Percentiles rank a stretch among this genome's conserved stretches.
Evolutionary conservation across 1,284 basidiomycete genomes (phyloP).

Genomic region (Filobasidium uniguttulatum): DNA sequence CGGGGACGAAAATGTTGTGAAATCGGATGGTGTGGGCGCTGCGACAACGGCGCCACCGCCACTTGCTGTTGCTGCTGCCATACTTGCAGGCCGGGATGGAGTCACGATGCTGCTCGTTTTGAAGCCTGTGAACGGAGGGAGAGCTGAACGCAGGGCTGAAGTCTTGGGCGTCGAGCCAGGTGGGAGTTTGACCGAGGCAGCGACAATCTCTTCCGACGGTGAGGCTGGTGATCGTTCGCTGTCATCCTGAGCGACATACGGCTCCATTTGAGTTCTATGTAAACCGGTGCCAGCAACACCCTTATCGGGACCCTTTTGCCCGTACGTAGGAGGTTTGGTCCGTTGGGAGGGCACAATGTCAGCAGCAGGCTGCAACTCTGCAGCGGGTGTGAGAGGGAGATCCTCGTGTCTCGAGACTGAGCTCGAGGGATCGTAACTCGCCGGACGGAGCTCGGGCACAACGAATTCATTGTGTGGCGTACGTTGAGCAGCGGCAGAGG

Average conservation of each 20-base stretch:
- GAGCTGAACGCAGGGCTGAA: constrained; percentile 1
- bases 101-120: constrained; percentile 1
- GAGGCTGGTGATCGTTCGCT: too few species aligned
- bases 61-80: too few species aligned
- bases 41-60: too few species aligned
- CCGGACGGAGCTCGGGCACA: neutral
- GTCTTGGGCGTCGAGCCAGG: constrained; percentile 5
- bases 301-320: neutral
- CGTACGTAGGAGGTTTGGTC: neutral
- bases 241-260: too few species aligned
- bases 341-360: constrained; percentile 3
- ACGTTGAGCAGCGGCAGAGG: neutral
- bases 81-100: constrained; percentile 6
- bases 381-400: constrained; percentile 5
- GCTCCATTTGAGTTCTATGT: too few species aligned
- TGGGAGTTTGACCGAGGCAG: too few species aligned
- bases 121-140: neutral
- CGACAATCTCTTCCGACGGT: neutral
- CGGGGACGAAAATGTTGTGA: constrained; percentile 11
- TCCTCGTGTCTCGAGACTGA: constrained; percentile 3
- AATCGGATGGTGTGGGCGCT: constrained; percentile 1
- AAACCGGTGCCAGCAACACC: too few species aligned
- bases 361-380: constrained; percentile 3
- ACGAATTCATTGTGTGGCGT: neutral
- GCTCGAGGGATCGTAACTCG: constrained; percentile 1